Conservation (phyloP, 108 stramenopile species). For the Asterionellopsis glacialis region DNA sequence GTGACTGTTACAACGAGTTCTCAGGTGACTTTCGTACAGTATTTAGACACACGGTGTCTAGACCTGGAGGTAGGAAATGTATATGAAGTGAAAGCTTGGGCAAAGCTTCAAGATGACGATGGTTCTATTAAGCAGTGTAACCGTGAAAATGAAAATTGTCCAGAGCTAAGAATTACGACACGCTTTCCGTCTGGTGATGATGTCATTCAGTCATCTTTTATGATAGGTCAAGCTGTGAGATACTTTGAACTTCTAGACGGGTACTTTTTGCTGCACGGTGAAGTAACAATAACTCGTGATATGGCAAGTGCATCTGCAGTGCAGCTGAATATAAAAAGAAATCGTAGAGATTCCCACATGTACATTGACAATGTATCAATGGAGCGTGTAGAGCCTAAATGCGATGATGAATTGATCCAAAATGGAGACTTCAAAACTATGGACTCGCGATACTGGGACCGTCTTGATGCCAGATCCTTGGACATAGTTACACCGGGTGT, state of each 20-base stretch:
- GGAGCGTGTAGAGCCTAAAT: background rate
- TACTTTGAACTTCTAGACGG: background rate
- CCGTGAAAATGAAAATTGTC: background rate
- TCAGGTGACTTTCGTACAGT: background rate
- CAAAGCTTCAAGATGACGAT: background rate
- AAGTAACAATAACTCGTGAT: background rate
- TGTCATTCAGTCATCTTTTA: background rate
- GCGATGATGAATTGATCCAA: background rate
- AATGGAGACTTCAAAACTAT: background rate
- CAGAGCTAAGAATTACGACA: background rate
- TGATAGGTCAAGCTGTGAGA: background rate
- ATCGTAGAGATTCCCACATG: background rate
- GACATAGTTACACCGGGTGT: background rate
- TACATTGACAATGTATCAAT: background rate
- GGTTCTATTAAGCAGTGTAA: background rate
- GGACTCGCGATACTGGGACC: background rate
- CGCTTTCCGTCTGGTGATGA: background rate
- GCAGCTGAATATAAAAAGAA: background rate
- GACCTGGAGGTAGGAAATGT: background rate
- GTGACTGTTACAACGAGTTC: background rate
- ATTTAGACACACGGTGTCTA: background rate
- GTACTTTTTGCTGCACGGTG: background rate
- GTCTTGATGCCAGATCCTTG: background rate
- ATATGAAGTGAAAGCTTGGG: background rate
- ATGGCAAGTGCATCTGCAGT: background rate